Percentiles rank a stretch among this genome's conserved stretches.
Conservation (phyloP, 768 basidiomycete genomes). For the Kockovaella imperatae region DNA sequence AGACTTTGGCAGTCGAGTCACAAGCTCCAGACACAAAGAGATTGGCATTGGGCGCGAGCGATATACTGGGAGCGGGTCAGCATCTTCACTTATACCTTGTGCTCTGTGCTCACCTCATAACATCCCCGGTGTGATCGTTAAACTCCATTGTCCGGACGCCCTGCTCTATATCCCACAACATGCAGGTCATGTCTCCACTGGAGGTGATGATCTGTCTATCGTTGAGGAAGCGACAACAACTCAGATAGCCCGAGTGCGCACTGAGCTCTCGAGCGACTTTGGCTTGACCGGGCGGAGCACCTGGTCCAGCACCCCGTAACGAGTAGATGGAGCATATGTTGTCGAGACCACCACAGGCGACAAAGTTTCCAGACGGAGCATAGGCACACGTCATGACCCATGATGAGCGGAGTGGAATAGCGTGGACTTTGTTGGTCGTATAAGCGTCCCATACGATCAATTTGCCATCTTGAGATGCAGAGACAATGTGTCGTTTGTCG, state of each 20-base stretch:
- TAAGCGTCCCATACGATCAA: conserved; percentile 99
- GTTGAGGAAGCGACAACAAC: conserved; percentile 96
- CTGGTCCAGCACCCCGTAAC: conserved; percentile 55
- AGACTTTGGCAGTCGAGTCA: conserved; percentile 95
- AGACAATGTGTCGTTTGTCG: conserved; percentile 93
- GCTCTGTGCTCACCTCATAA: conserved; percentile 74
- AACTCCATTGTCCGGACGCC: conserved; percentile 97
- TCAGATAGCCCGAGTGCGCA: conserved; percentile 96
- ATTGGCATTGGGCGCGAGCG: conserved; percentile 86
- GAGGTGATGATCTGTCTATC: conserved; percentile 97
- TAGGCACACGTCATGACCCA: conserved; percentile 99
- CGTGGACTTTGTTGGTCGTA: conserved; percentile 99
- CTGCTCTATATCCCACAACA: conserved; percentile 99
- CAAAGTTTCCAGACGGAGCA: conserved; percentile 91
- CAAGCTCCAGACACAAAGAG: conserved; percentile 99
- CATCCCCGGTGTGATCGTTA: conserved; percentile 97
- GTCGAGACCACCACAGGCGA: conserved; percentile 97
- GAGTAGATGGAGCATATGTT: conserved; percentile 99
- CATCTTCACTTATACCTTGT: not conserved
- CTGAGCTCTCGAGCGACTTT: conserved; percentile 90
- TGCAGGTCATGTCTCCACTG: conserved; percentile 99
- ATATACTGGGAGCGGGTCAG: conserved; percentile 56
- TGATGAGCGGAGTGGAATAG: conserved; percentile 91
- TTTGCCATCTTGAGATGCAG: conserved; percentile 99
- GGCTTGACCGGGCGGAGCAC: conserved; percentile 52